Evolutionary conservation across 2,329 filamentous ascomycete species (phyloP).

Genomic region (Exophiala lecanii-corni): DNA sequence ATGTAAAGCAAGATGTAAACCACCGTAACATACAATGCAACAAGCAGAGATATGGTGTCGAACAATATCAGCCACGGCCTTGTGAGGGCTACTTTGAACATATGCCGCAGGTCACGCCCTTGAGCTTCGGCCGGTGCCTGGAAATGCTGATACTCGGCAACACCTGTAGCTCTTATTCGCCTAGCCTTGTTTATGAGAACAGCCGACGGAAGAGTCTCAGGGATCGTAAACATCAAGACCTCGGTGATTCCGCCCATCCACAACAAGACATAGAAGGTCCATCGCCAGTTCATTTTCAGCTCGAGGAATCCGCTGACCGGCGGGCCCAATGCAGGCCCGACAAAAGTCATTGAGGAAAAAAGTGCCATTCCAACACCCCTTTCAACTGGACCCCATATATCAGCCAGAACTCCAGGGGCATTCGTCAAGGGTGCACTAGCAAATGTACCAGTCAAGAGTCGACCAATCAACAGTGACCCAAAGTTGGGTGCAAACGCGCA

Average conservation of each 20-base stretch:
- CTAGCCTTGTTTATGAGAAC: conserved; percentile 52
- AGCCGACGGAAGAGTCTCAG: conserved; percentile 51
- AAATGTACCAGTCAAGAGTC: conserved; percentile 54
- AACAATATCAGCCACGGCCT: conserved; percentile 47
- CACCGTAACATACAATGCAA: conserved; percentile 45
- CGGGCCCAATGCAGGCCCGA: conserved; percentile 51
- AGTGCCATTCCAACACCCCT: conserved; percentile 52
- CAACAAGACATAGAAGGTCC: conserved; percentile 42
- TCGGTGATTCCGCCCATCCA: conserved; percentile 35
- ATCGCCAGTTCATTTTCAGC: conserved; percentile 47
- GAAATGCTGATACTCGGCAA: conserved; percentile 51
- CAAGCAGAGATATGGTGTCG: conserved; percentile 48
- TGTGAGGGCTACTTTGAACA: conserved; percentile 50
- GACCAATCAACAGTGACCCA: conserved; percentile 48
- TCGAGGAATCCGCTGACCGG: conserved; percentile 55
- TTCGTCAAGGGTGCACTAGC: conserved; percentile 45
- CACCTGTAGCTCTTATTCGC: conserved; percentile 46
- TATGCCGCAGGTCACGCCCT: conserved; percentile 39
- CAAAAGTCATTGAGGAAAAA: conserved; percentile 52
- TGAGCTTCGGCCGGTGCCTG: conserved; percentile 47
- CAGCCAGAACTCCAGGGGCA: conserved; percentile 47
- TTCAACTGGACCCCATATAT: conserved; percentile 51
- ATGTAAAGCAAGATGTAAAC: conserved; percentile 53
- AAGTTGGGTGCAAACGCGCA: conserved; percentile 55
- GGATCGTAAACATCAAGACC: conserved; percentile 52